phyloP scores from a whole-genome alignment of 2,329 filamentous ascomycete species.

The Madurella fahalii region DNA sequence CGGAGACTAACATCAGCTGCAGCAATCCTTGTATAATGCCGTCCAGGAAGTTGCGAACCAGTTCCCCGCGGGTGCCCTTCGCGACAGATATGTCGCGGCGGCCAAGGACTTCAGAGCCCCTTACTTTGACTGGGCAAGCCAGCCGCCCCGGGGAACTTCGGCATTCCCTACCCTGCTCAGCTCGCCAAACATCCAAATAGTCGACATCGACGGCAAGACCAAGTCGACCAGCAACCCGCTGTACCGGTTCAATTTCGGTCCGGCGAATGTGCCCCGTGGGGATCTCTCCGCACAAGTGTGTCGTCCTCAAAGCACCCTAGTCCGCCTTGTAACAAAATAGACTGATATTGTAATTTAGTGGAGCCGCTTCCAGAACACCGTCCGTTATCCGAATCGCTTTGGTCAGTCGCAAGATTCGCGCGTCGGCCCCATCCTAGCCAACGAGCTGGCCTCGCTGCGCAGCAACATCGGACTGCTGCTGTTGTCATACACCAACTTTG shows the following conservation, averaged over 20 bases:
- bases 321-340: neutral
- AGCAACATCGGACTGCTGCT: slow-evolving; percentile 25
- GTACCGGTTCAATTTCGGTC: slow-evolving; percentile 28
- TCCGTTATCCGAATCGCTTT: slow-evolving; percentile 24
- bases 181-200: slow-evolving; percentile 20
- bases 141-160: slow-evolving; percentile 14
- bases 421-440: slow-evolving; percentile 25
- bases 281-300: slow-evolving; percentile 23
- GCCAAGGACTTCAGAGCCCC: slow-evolving; percentile 31
- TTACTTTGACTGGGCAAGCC: slow-evolving; percentile 34
- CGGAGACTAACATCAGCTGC: neutral
- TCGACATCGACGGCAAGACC: slow-evolving; percentile 23
- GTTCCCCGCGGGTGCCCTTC: slow-evolving; percentile 22
- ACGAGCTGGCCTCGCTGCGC: slow-evolving; percentile 27
- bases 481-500: slow-evolving; percentile 24
- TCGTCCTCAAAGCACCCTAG: neutral
- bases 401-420: slow-evolving; percentile 26
- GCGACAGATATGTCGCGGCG: slow-evolving; percentile 26
- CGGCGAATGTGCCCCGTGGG: slow-evolving; percentile 17
- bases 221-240: slow-evolving; percentile 29
- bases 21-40: slow-evolving; percentile 28
- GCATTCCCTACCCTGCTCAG: slow-evolving; percentile 22
- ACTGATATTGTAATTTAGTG: slow-evolving; percentile 16
- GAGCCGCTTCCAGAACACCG: slow-evolving; percentile 21
- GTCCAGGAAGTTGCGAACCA: slow-evolving; percentile 25